Evolutionary conservation across 164 flowering plant genomes (phyloP).

Genomic region (Tetrastigma voinierianum): DNA sequence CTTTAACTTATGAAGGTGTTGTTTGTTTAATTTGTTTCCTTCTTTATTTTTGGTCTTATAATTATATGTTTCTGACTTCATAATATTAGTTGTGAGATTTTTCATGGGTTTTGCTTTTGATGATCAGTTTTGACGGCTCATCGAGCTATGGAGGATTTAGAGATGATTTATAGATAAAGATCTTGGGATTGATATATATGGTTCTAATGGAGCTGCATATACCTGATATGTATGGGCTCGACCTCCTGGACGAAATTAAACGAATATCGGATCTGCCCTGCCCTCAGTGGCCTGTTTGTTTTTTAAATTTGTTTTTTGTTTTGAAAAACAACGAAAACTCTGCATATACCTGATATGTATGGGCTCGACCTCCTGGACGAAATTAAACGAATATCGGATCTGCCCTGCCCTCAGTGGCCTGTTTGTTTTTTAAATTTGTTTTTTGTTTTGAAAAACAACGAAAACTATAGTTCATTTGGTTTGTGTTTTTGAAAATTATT

Average conservation of each 20-base stretch:
- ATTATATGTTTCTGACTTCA: no score
- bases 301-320: neutral
- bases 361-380: conserved; percentile 18
- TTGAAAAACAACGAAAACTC: no score
- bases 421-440: neutral
- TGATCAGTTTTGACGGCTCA: conserved; percentile 6
- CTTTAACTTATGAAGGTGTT: conserved; percentile 28
- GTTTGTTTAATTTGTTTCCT: conserved; percentile 2
- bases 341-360: conserved; percentile 20
- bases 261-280: conserved; percentile 14
- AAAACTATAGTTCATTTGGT: no score
- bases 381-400: neutral
- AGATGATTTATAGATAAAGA: no score
- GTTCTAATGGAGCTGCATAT: conserved; percentile 14
- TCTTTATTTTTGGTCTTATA: conserved; percentile 12
- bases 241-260: conserved; percentile 17
- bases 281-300: conserved; percentile 5
- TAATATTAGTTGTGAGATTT: neutral
- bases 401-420: conserved; percentile 17
- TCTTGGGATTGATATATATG: no score
- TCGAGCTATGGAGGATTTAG: conserved; percentile 9
- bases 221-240: conserved; percentile 19
- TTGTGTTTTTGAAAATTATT: no score
- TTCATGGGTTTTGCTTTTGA: no score
- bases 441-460: neutral